Percentiles rank a stretch among this genome's conserved stretches.
Evolutionary conservation across 345 rosid genomes (phyloP).

Genomic region (Crucihimalaya himalaica): DNA sequence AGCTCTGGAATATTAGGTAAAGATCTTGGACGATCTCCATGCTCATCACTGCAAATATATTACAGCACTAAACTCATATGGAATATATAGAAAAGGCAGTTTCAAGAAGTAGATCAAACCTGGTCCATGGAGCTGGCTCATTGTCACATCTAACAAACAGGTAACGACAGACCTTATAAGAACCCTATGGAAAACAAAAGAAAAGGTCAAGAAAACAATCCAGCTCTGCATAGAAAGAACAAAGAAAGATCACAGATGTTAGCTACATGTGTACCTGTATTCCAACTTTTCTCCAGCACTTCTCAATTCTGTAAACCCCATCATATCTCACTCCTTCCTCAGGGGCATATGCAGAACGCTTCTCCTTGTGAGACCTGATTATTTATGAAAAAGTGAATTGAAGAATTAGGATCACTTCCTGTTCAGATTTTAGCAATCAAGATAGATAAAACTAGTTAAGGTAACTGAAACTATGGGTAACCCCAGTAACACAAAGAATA

Average conservation of each 20-base stretch:
- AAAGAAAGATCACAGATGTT: not conserved
- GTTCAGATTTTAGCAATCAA: no score
- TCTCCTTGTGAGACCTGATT: not conserved
- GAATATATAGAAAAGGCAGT: not conserved
- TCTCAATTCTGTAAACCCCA: not conserved
- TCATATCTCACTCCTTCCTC: not conserved
- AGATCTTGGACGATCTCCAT: conserved; percentile 70
- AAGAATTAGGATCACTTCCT: no score
- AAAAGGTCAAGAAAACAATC: not conserved
- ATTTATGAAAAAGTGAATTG: no score
- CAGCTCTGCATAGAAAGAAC: not conserved
- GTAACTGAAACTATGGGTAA: no score
- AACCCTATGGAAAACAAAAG: conserved; percentile 48
- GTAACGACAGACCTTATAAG: conserved; percentile 61
- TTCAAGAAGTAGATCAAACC: conserved; percentile 44
- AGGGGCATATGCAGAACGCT: not conserved
- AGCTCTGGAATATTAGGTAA: conserved; percentile 58
- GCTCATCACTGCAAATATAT: conserved; percentile 51
- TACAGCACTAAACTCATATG: not conserved
- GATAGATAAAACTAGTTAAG: no score
- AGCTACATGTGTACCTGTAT: not conserved
- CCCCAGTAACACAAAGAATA: no score
- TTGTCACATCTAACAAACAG: conserved; percentile 83
- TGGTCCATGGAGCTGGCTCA: conserved; percentile 77
- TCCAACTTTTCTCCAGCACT: not conserved